Percentiles rank a stretch among this genome's conserved stretches.
These are phyloP conservation scores for Scheffersomyces coipomensis DNA, from an alignment of 805 yeast species.

Conservation along the genomic window DNA sequence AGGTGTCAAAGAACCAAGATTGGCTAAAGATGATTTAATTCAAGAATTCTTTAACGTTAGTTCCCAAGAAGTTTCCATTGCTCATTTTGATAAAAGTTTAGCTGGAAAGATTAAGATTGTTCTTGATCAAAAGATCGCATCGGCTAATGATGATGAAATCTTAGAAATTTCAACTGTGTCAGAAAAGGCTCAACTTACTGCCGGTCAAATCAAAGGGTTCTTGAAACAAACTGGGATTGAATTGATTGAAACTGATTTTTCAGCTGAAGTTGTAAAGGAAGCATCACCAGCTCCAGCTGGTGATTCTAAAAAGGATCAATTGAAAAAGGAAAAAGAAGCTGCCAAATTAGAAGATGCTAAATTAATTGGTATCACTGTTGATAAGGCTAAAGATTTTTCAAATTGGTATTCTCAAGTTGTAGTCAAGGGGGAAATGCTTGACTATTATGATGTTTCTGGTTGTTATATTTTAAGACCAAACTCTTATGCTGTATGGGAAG, in stretches of 20 bases:
- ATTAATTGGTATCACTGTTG: constrained; percentile 93
- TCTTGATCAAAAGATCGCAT: constrained; percentile 50
- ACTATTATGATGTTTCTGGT: constrained; percentile 98
- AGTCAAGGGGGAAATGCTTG: constrained; percentile 97
- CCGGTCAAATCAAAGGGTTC: constrained; percentile 44
- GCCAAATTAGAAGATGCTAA: constrained; percentile 81
- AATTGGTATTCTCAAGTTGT: constrained; percentile 97
- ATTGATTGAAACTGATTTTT: constrained; percentile 53
- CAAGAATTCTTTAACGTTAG: constrained; percentile 55
- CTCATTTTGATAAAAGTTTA: constrained; percentile 40
- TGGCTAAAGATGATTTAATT: constrained; percentile 81
- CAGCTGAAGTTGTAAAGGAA: constrained; percentile 39
- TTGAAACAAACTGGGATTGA: constrained; percentile 52
- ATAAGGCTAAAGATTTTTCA: constrained; percentile 88
- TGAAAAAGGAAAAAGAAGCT: constrained; percentile 37
- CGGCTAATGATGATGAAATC: constrained; percentile 29
- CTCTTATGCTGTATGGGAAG: constrained; percentile 93
- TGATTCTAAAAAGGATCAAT: constrained; percentile 24
- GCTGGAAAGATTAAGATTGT: constrained; percentile 62
- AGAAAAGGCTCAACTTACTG: constrained; percentile 50
- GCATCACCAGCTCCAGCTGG: constrained; percentile 38
- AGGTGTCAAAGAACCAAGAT: constrained; percentile 77
- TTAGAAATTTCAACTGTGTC: constrained; percentile 51
- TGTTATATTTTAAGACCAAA: constrained; percentile 97
- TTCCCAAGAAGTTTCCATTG: constrained; percentile 63